Evolutionary conservation across 129 eudicot genomes (phyloP).

Genomic region (Flaveria sonorensis): DNA sequence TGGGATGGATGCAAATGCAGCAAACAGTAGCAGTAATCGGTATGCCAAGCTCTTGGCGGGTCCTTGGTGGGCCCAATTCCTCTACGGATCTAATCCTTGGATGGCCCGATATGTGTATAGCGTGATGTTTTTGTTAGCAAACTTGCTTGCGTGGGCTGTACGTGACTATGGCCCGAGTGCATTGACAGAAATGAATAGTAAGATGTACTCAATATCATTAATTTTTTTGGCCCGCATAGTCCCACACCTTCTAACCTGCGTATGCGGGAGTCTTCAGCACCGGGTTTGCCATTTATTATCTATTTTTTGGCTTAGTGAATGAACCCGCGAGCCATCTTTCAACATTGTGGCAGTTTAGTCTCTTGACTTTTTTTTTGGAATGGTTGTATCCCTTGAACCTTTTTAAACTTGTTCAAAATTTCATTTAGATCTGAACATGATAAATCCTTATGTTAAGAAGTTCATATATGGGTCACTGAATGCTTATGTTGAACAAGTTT

Average conservation of each 20-base stretch:
- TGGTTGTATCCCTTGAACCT: neutral
- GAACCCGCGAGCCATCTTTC: neutral
- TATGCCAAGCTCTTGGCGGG: constrained; percentile 58
- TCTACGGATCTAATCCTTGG: constrained; percentile 79
- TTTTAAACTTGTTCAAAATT: neutral
- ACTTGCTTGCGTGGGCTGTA: constrained; percentile 83
- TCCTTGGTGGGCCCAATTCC: constrained; percentile 70
- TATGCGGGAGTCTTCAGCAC: no score
- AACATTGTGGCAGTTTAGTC: neutral
- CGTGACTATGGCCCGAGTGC: constrained; percentile 70
- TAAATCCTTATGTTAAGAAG: neutral
- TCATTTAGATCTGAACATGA: neutral
- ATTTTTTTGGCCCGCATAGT: neutral
- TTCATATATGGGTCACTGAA: neutral
- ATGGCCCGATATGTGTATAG: constrained; percentile 89
- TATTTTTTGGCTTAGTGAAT: no score
- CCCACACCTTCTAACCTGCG: no score
- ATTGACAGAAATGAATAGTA: constrained; percentile 59
- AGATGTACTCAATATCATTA: constrained; percentile 32
- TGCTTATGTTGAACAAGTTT: constrained; percentile 1
- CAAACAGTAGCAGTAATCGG: constrained; percentile 31
- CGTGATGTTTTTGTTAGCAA: constrained; percentile 65
- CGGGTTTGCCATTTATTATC: no score
- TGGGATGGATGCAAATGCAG: constrained; percentile 36
- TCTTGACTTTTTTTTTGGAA: neutral